These are phyloP conservation scores for Candida sanyaensis DNA, from an alignment of 1,139 yeast species.

Conservation along the genomic window DNA sequence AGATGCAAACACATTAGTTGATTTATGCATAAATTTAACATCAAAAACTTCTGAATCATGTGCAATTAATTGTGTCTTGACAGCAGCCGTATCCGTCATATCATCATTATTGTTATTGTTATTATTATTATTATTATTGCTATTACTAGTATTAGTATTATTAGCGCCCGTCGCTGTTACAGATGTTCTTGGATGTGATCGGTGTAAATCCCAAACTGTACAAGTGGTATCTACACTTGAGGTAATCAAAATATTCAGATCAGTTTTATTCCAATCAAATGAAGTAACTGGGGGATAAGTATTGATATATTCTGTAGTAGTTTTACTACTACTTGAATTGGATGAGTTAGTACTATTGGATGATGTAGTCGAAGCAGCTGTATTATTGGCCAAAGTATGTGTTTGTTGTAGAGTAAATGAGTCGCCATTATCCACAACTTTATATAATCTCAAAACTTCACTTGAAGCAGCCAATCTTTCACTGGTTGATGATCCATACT, in stretches of 20 bases:
- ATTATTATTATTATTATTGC: background rate
- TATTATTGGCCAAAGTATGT: slow-evolving; percentile 43
- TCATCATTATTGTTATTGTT: slow-evolving; percentile 7
- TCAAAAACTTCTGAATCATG: slow-evolving; percentile 96
- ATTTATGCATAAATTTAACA: slow-evolving; percentile 77
- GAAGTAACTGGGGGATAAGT: slow-evolving; percentile 84
- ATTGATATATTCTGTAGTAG: slow-evolving; percentile 35
- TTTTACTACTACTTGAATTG: slow-evolving; percentile 1
- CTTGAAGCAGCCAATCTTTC: slow-evolving; percentile 66
- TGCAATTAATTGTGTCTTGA: slow-evolving; percentile 92
- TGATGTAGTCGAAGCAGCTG: slow-evolving; percentile 22
- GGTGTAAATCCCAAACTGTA: slow-evolving; percentile 85
- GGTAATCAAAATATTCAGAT: slow-evolving; percentile 73
- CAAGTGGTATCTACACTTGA: slow-evolving; percentile 95
- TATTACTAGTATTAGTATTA: background rate
- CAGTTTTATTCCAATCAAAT: slow-evolving; percentile 86
- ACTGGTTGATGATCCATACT: slow-evolving; percentile 20
- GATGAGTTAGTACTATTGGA: slow-evolving; percentile 10
- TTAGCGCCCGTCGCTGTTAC: background rate
- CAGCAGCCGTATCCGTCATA: slow-evolving; percentile 56
- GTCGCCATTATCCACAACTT: slow-evolving; percentile 40
- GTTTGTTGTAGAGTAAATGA: slow-evolving; percentile 39
- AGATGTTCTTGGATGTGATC: slow-evolving; percentile 23
- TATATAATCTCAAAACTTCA: slow-evolving; percentile 71
- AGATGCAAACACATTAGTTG: slow-evolving; percentile 81